phyloP scores from a whole-genome alignment of 768 basidiomycete genomes.

The Kwoniella europaea region DNA sequence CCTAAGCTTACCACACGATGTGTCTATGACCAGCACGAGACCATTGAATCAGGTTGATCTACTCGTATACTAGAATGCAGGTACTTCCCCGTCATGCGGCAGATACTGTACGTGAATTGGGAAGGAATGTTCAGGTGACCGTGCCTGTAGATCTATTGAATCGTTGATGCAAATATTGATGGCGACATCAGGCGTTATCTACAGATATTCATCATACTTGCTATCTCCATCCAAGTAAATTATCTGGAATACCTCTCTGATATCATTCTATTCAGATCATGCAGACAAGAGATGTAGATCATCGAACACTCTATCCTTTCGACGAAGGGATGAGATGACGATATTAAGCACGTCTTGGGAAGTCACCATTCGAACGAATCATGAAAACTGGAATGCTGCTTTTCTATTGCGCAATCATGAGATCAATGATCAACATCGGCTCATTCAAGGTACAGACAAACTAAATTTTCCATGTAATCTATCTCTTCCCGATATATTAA shows the following conservation, averaged over 20 bases:
- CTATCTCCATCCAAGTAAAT: neutral
- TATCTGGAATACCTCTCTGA: neutral
- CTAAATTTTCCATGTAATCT: neutral
- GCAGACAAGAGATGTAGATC: neutral
- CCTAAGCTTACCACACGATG: neutral
- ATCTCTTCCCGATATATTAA: neutral
- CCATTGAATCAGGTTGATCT: too few relatives aligned
- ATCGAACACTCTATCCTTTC: neutral
- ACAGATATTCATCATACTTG: neutral
- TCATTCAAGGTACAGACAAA: neutral
- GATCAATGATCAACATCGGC: neutral
- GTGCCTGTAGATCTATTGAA: conserved; percentile 16
- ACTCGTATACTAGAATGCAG: too few relatives aligned
- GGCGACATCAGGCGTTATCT: conserved; percentile 24
- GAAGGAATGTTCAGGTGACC: neutral
- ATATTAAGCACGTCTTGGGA: neutral
- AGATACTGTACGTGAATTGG: neutral
- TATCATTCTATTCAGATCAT: too few relatives aligned
- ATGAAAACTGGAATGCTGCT: neutral
- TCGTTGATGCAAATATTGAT: neutral
- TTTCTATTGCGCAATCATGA: neutral
- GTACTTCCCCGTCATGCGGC: too few relatives aligned
- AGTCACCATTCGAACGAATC: neutral
- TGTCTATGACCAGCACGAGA: neutral
- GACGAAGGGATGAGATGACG: too few relatives aligned